These are phyloP conservation scores for Euphrasia arctica DNA, from an alignment of 305 asterid genomes.

Conservation along the genomic window DNA sequence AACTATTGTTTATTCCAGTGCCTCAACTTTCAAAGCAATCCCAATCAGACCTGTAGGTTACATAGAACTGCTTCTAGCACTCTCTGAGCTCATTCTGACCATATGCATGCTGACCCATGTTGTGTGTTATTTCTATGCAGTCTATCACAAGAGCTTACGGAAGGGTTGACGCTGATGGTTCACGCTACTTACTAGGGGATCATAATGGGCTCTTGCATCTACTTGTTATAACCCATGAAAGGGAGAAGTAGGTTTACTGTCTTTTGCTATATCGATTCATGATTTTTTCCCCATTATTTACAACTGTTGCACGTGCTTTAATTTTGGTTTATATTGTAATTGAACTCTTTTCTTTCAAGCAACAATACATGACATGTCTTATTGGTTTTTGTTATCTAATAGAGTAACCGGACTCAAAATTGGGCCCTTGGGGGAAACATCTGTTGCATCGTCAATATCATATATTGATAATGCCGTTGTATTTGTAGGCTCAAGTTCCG, in stretches of 20 bases:
- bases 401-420: slow-evolving; percentile 73
- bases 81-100: slow-evolving; percentile 17
- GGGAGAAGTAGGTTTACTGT: slow-evolving; percentile 69
- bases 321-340: slow-evolving; percentile 37
- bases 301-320: slow-evolving; percentile 23
- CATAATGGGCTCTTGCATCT: slow-evolving; percentile 88
- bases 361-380: not conserved
- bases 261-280: slow-evolving; percentile 9
- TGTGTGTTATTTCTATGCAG: slow-evolving; percentile 39
- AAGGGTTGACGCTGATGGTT: slow-evolving; percentile 95
- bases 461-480: slow-evolving; percentile 97
- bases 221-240: slow-evolving; percentile 91
- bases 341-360: slow-evolving; percentile 46
- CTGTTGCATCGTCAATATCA: slow-evolving; percentile 90
- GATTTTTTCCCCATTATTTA: slow-evolving; percentile 4
- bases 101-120: slow-evolving; percentile 25
- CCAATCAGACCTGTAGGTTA: slow-evolving; percentile 88
- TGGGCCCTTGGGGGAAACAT: slow-evolving; percentile 93
- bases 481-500: slow-evolving; percentile 90
- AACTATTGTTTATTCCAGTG: slow-evolving; percentile 93
- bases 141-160: slow-evolving; percentile 93
- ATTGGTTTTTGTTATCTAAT: slow-evolving; percentile 15
- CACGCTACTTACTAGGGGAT: slow-evolving; percentile 93
- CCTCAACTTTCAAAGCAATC: slow-evolving; percentile 84
- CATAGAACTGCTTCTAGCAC: slow-evolving; percentile 19